These are phyloP conservation scores for Candolleomyces eurysporus DNA, from an alignment of 768 basidiomycete species.

Conservation along the genomic window DNA sequence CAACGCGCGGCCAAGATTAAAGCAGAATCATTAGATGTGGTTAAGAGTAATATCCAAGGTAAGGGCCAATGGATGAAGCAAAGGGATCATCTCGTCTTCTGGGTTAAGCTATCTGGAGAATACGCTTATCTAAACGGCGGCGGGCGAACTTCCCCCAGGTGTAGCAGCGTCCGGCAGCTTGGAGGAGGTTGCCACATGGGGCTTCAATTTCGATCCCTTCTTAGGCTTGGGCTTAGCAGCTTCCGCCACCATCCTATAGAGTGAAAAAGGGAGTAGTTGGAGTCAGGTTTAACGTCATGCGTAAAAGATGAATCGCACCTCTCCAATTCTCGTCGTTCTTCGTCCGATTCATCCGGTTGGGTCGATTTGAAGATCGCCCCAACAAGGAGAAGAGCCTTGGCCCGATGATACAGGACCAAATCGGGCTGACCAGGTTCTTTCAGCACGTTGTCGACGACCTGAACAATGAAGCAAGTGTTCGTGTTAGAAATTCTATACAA, in stretches of 20 bases:
- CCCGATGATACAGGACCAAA: conserved; percentile 69
- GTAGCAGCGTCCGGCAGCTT: background rate
- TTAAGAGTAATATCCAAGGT: too few relatives aligned
- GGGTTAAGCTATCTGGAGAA: too few relatives aligned
- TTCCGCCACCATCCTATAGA: conserved; percentile 77
- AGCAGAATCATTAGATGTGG: too few relatives aligned
- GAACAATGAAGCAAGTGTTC: conserved; percentile 10
- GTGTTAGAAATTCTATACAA: background rate
- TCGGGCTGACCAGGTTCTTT: conserved; percentile 78
- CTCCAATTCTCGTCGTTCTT: conserved; percentile 92
- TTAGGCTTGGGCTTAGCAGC: conserved; percentile 74
- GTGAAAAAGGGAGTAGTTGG: conserved; percentile 8
- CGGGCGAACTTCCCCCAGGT: background rate
- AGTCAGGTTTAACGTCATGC: background rate
- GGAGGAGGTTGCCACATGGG: background rate
- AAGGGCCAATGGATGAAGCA: too few relatives aligned
- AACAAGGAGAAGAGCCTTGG: conserved; percentile 86
- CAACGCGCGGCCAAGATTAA: too few relatives aligned
- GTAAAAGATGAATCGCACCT: conserved; percentile 47
- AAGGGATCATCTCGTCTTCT: too few relatives aligned
- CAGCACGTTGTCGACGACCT: conserved; percentile 83
- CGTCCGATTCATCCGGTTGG: conserved; percentile 86
- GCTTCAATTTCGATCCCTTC: conserved; percentile 6
- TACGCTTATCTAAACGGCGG: too few relatives aligned
- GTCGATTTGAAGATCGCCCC: conserved; percentile 89